Conservation (phyloP, 495 filamentous ascomycete genomes). For the Haplographium delicatum region DNA sequence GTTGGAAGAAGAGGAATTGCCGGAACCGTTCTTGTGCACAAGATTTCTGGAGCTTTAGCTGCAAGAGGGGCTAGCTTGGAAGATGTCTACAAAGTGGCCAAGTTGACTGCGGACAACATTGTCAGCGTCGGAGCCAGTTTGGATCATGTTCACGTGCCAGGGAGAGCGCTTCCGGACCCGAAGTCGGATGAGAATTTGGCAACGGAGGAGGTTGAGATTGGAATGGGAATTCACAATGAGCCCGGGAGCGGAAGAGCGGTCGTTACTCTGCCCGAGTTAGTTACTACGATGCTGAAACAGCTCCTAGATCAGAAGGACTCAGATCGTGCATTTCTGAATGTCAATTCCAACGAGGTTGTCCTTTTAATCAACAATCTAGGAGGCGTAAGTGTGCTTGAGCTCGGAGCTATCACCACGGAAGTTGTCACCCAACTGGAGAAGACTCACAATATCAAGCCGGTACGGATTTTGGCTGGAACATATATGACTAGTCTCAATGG, state of each 20-base stretch:
- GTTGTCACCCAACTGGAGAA: constrained; percentile 70
- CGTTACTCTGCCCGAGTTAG: constrained; percentile 61
- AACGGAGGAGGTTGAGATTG: constrained; percentile 78
- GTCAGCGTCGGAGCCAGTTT: constrained; percentile 83
- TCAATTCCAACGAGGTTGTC: constrained; percentile 60
- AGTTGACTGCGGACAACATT: constrained; percentile 66
- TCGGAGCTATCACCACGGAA: constrained; percentile 85
- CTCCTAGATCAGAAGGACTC: constrained; percentile 72
- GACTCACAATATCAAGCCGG: constrained; percentile 65
- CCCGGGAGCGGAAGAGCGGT: constrained; percentile 70
- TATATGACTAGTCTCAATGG: constrained; percentile 90
- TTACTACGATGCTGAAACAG: constrained; percentile 74
- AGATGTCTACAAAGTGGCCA: constrained; percentile 67
- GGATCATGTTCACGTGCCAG: constrained; percentile 89
- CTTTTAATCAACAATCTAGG: constrained; percentile 91
- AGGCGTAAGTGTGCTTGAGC: constrained; percentile 82
- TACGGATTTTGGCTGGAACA: constrained; percentile 59
- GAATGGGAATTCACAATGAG: constrained; percentile 99
- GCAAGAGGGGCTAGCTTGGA: constrained; percentile 58
- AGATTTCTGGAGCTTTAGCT: constrained; percentile 84
- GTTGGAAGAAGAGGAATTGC: constrained; percentile 90
- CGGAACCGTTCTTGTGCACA: constrained; percentile 83
- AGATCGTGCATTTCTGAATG: constrained; percentile 74
- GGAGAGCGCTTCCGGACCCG: constrained; percentile 44
- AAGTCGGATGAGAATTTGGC: constrained; percentile 48